Evolutionary conservation across 1,139 yeast genomes (phyloP).

Genomic region (Zhuliangozyma blackwelliae): DNA sequence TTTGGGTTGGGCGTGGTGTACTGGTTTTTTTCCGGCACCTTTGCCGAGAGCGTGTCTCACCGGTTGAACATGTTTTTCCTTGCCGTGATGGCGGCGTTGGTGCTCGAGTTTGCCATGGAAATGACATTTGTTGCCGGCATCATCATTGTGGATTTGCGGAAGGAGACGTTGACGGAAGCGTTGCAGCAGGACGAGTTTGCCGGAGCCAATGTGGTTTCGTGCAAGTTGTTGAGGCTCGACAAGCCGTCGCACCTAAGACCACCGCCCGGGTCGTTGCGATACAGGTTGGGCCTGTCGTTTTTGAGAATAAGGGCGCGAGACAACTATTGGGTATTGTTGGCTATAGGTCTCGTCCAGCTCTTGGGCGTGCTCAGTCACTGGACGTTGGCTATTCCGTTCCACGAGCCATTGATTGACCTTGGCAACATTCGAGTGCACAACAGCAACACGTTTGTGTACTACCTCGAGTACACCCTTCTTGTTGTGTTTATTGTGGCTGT

Average conservation of each 20-base stretch:
- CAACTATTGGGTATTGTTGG: slow-evolving; percentile 3
- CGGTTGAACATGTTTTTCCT: slow-evolving; percentile 16
- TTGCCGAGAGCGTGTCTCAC: slow-evolving; percentile 14
- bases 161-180: slow-evolving; percentile 58
- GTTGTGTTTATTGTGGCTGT: slow-evolving; percentile 25
- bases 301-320: slow-evolving; percentile 33
- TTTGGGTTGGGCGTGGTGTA: not conserved
- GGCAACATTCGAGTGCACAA: slow-evolving; percentile 16
- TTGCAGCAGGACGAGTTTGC: not conserved
- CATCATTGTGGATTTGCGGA: slow-evolving; percentile 60
- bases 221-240: slow-evolving; percentile 18
- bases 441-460: slow-evolving; percentile 24
- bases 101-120: slow-evolving; percentile 57
- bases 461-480: slow-evolving; percentile 27
- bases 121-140: slow-evolving; percentile 62
- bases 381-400: slow-evolving; percentile 24
- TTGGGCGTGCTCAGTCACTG: slow-evolving; percentile 18
- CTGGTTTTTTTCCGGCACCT: slow-evolving; percentile 16
- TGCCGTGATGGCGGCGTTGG: slow-evolving; percentile 31
- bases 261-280: slow-evolving; percentile 18
- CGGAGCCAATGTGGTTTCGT: slow-evolving; percentile 27
- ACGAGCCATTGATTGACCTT: slow-evolving; percentile 13
- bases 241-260: slow-evolving; percentile 16
- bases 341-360: slow-evolving; percentile 3
- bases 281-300: slow-evolving; percentile 31